Base-by-base conservation (phyloP, 495 filamentous ascomycete species). In the Niebla homalea region DNA sequence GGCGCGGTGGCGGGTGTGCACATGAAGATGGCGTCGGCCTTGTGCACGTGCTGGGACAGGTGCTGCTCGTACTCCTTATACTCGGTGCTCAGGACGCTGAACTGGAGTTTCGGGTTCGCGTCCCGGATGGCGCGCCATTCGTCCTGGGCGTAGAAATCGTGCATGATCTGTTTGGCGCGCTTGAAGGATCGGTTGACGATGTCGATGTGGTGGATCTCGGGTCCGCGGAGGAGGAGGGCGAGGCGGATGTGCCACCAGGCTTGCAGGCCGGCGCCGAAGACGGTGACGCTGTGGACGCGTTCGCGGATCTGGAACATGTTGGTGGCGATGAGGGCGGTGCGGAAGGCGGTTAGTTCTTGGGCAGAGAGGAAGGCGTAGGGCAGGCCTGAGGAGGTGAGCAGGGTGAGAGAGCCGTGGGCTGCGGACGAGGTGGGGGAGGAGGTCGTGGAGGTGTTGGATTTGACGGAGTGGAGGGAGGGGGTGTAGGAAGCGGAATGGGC, bases 201-300 rank as follows among this genome's bases (percentile, higher is more conserved):
- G 67, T 83, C 79, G 15, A 95, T 74, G 43, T 82, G 75, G 52
- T 81, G 77, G 56, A 94, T 82, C 5, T 85, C 85, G 14, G 64
- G 53, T 0, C 83, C 81, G 15, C 83, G 79, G 14, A 94, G 70
- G 18, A 87, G 71, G 20, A 98, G 69, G 0, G 87, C 78, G 12
- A 95, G 74, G 0, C 88, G 84, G 46, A 89, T 78, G 64, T 94
- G 89, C 90, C 90, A 98, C 64, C 86, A 87, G 11, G 92, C 92
- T 66, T 95, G 89, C 53, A 81, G 77, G 20, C 90, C 90, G 12
- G 83, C 79, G n/a, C 90, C 92, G 61, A 98, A 96, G 45, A 94
- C 82, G 23, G 81, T 75, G 2, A 94, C 54, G 11, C 80, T 87
- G 55, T 81, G 78, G 25, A 90, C 78, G 42, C 72, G 67, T 38